Conservation (phyloP, 106 monocot species). For the Vanilla planifolia region DNA sequence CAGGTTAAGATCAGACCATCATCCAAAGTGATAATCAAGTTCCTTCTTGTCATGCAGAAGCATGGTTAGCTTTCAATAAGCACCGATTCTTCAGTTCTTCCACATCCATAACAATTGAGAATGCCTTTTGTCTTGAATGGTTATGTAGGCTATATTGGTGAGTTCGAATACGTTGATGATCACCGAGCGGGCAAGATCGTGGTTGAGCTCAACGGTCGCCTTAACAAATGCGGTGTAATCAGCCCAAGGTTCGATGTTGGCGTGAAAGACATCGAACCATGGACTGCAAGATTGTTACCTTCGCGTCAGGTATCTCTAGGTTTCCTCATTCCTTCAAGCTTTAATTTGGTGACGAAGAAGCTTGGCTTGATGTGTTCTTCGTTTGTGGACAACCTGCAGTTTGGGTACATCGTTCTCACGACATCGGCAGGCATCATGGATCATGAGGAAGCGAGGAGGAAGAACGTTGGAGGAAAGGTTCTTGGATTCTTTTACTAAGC, state of each 20-base stretch:
- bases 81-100: too few relatives aligned
- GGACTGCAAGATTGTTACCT: slow-evolving; percentile 65
- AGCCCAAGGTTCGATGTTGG: slow-evolving; percentile 70
- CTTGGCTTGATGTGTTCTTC: too few relatives aligned
- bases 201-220: slow-evolving; percentile 49
- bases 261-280: slow-evolving; percentile 61
- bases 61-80: slow-evolving; percentile 27
- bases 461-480: slow-evolving; percentile 65
- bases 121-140: neutral
- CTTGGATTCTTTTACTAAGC: slow-evolving; percentile 51
- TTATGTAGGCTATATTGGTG: slow-evolving; percentile 48
- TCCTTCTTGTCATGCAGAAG: slow-evolving; percentile 75
- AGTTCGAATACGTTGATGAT: slow-evolving; percentile 68
- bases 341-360: too few relatives aligned
- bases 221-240: slow-evolving; percentile 67
- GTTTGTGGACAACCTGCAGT: neutral
- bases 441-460: slow-evolving; percentile 67
- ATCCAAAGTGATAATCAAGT: slow-evolving; percentile 73
- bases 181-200: slow-evolving; percentile 66
- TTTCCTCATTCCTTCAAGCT: too few relatives aligned
- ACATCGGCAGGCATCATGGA: slow-evolving; percentile 65
- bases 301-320: slow-evolving; percentile 72
- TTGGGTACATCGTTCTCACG: slow-evolving; percentile 42
- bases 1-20: slow-evolving; percentile 70
- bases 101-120: neutral